Percentiles rank a stretch among this genome's conserved stretches.
Evolutionary conservation across 768 basidiomycete genomes (phyloP).

Genomic region (Macrolepiota dolichaula): DNA sequence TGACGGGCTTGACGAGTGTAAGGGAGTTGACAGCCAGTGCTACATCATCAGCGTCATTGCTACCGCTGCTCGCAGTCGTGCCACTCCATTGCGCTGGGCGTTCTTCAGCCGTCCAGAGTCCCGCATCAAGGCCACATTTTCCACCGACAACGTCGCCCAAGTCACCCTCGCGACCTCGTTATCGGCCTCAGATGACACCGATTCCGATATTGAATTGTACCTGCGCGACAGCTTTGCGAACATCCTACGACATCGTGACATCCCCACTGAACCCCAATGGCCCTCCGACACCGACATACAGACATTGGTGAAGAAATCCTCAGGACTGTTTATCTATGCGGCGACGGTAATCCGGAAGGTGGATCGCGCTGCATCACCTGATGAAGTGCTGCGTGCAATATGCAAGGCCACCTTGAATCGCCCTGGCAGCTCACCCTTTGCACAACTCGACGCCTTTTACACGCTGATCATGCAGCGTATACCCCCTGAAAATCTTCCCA

Average conservation of each 20-base stretch:
- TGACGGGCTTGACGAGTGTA: constrained; percentile 1
- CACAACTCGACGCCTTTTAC: background rate
- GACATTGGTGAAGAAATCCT: constrained; percentile 16
- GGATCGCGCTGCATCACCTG: no score
- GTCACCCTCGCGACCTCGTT: background rate
- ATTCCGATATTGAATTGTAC: constrained; percentile 1
- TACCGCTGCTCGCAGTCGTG: background rate
- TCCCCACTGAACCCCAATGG: constrained; percentile 1
- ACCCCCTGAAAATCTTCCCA: background rate
- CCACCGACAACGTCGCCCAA: background rate
- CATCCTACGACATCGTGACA: background rate
- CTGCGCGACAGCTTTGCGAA: background rate
- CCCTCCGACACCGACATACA: constrained; percentile 9
- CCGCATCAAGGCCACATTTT: background rate
- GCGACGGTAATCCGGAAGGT: constrained; percentile 8
- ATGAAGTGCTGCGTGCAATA: no score
- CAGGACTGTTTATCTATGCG: constrained; percentile 25
- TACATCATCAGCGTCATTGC: background rate
- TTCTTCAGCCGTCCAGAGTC: constrained; percentile 4
- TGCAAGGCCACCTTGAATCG: no score
- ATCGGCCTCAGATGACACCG: background rate
- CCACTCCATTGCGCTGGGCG: background rate
- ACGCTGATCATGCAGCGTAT: background rate
- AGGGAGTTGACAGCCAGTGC: background rate
- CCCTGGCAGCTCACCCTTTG: background rate